Evolutionary conservation across 2,329 filamentous ascomycete species (phyloP).

Genomic region (Fusarium duplospermum): DNA sequence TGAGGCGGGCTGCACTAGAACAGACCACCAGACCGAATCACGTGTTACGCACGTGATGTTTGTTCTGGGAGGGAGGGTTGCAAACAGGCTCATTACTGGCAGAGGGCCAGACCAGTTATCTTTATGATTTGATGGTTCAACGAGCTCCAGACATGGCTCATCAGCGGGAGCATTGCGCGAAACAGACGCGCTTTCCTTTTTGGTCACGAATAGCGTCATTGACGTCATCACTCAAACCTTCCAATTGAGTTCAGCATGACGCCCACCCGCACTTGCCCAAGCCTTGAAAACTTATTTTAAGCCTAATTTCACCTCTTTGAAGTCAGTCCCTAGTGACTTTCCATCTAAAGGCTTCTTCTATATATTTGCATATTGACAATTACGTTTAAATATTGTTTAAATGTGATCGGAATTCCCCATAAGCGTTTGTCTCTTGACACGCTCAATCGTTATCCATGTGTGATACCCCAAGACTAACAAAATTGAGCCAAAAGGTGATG

Average conservation of each 20-base stretch:
- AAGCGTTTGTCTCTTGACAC: too few relatives aligned
- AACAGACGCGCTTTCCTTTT: background rate
- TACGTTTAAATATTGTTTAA: too few relatives aligned
- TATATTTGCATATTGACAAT: background rate
- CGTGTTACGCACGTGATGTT: too few relatives aligned
- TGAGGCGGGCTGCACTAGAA: too few relatives aligned
- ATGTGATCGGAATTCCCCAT: too few relatives aligned
- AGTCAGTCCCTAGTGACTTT: too few relatives aligned
- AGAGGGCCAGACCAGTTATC: too few relatives aligned
- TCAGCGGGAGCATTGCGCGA: background rate
- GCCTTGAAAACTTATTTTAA: background rate
- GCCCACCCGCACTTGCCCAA: background rate
- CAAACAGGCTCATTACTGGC: too few relatives aligned
- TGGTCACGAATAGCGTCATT: background rate
- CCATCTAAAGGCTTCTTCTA: too few relatives aligned
- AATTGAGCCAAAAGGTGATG: background rate
- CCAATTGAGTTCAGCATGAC: background rate
- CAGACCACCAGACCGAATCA: too few relatives aligned
- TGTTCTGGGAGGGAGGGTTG: too few relatives aligned
- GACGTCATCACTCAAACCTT: background rate
- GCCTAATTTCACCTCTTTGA: background rate
- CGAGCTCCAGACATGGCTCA: background rate
- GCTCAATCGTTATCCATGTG: background rate
- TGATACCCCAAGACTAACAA: rapidly evolving
- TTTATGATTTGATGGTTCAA: background rate